Evolutionary conservation across 441 rosid species (phyloP).

Genomic region (Aquilaria agallochum): DNA sequence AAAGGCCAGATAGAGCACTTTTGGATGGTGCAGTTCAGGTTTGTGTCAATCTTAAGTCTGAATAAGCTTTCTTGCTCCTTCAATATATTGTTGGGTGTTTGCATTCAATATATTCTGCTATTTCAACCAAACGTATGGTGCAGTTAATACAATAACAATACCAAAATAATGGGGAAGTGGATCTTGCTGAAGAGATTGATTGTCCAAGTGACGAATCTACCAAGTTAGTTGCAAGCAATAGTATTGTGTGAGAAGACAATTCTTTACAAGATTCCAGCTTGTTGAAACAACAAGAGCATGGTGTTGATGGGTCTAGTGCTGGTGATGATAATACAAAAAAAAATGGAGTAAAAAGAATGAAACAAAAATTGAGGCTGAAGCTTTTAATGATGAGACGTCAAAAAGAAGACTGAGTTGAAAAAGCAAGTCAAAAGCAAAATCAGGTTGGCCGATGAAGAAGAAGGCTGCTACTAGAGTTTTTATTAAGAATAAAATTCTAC

Average conservation of each 20-base stretch:
- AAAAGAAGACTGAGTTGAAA: constrained; percentile 44
- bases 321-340: constrained; percentile 32
- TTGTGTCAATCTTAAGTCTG: constrained; percentile 4
- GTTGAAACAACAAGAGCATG: constrained; percentile 34
- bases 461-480: too few relatives aligned
- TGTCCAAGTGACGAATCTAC: constrained; percentile 47
- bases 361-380: constrained; percentile 26
- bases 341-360: constrained; percentile 57
- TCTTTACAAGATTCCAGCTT: constrained; percentile 41
- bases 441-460: too few relatives aligned
- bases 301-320: constrained; percentile 31
- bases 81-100: constrained; percentile 2
- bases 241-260: constrained; percentile 46
- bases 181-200: constrained; percentile 41
- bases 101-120: too few relatives aligned
- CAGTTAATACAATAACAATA: constrained; percentile 20
- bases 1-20: constrained; percentile 22
- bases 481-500: too few relatives aligned
- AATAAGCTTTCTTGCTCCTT: constrained; percentile 1
- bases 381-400: constrained; percentile 39
- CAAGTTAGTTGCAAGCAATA: constrained; percentile 68
- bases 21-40: constrained; percentile 37
- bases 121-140: too few relatives aligned
- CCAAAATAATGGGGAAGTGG: constrained; percentile 32
- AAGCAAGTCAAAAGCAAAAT: constrained; percentile 11